Evolutionary conservation across 371 early-diverging fungal species (phyloP), one percentile per base, ranked within the genome.

Genomic region (Dichotomocladium elegans): DNA sequence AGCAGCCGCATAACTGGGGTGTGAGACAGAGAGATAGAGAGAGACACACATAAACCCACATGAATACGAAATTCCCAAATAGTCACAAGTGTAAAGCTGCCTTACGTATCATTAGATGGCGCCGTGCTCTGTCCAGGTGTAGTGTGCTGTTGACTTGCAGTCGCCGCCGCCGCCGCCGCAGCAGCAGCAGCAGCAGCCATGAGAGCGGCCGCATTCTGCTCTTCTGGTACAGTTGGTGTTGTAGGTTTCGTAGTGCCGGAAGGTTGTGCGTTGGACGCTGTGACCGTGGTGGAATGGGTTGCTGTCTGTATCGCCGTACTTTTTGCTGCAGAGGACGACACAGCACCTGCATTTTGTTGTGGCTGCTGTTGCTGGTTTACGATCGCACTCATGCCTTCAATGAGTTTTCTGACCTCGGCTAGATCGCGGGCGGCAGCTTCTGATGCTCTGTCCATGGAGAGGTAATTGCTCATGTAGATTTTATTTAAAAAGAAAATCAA

Each of bases 361-460:
- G 62, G 70, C 40, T 58, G 53, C 12, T 60, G 52, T 51, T 68
- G 72, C 22, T 61, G 67, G 29, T 62, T 63, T 24, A 73, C 69
- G 7, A 77, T 55, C 14, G 73, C 70, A 53, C 68, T 76, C 73
- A 77, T 77, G 26, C 73, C 70, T 51, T 77, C 77, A 40, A 77
- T 73, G 22, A 77, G 63, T 47, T 77, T 77, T 47, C 77, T 48
- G 12, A 77, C 74, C 54, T 77, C 74, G 41, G 77, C 77, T 43
- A 77, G 53, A 50, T 77, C 74, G 34, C 68, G 73, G 10, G 73
- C 77, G 48, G 75, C 75, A 53, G 70, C 67, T 60, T 73, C 74
- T n/a, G 73, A 60, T 42, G 70, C 73, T 67, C 74, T 69, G 43
- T 73, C 74, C 70, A 73, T 58, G 37, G 51, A 34, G 19, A 59